Percentiles rank a stretch among this genome's conserved stretches.
These are phyloP conservation scores for Elsinoe arachidis DNA, from an alignment of 2,329 filamentous ascomycete species.

Conservation along the genomic window DNA sequence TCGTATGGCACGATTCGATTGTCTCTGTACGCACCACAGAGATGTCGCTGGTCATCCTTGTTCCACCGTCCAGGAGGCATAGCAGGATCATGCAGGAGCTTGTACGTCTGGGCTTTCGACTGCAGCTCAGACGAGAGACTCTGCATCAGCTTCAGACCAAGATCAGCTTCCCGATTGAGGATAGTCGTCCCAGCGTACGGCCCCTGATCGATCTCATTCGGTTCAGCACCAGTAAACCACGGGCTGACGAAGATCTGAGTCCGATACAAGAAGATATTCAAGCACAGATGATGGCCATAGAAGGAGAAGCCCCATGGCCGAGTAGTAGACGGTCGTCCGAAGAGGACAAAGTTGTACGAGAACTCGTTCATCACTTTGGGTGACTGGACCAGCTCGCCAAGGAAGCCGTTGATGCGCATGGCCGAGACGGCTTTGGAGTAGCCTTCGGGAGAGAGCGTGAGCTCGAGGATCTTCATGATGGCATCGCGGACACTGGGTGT, in stretches of 20 bases:
- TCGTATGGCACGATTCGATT: slow-evolving; percentile 67
- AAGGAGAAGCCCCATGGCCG: slow-evolving; percentile 63
- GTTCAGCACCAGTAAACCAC: slow-evolving; percentile 73
- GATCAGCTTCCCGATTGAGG: slow-evolving; percentile 52
- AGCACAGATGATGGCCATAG: slow-evolving; percentile 71
- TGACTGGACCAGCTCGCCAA: slow-evolving; percentile 57
- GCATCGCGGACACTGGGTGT: slow-evolving; percentile 36
- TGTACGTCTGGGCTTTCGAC: slow-evolving; percentile 48
- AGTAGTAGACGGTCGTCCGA: slow-evolving; percentile 51
- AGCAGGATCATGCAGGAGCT: slow-evolving; percentile 51
- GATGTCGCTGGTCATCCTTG: slow-evolving; percentile 67
- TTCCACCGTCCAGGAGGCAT: slow-evolving; percentile 69
- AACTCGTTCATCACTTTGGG: slow-evolving; percentile 61
- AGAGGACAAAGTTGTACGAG: slow-evolving; percentile 68
- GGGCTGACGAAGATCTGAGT: slow-evolving; percentile 61
- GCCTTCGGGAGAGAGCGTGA: slow-evolving; percentile 58
- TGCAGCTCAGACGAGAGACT: slow-evolving; percentile 43
- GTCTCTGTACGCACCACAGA: slow-evolving; percentile 70
- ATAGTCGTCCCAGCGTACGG: slow-evolving; percentile 57
- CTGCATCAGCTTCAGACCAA: slow-evolving; percentile 64
- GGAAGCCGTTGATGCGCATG: slow-evolving; percentile 68
- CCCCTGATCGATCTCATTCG: slow-evolving; percentile 62
- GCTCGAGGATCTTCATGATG: slow-evolving; percentile 48
- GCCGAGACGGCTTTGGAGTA: slow-evolving; percentile 61
- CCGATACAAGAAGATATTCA: slow-evolving; percentile 59